Percentiles rank a stretch among this genome's conserved stretches.
Conservation (phyloP, 345 rosid species). For the Trapa bicornis region DNA sequence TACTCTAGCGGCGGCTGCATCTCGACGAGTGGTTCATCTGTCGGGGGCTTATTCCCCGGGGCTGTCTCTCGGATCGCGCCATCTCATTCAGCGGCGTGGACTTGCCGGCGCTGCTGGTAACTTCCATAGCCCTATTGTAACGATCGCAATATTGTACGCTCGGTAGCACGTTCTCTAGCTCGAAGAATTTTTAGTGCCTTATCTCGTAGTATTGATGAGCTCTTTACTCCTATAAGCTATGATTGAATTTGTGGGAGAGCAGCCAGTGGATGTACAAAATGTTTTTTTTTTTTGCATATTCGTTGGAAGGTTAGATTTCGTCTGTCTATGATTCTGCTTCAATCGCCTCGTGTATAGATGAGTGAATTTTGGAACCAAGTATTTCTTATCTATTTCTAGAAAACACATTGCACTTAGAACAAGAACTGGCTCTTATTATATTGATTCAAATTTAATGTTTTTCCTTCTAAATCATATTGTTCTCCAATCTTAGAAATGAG, state of each 20-base stretch:
- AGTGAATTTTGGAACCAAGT: neutral
- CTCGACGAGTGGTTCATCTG: constrained; percentile 28
- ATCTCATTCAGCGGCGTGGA: constrained; percentile 58
- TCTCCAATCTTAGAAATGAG: neutral
- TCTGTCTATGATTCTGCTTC: too few species aligned
- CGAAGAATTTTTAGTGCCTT: neutral
- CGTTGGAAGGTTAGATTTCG: neutral
- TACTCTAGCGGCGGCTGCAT: constrained; percentile 29
- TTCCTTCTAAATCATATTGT: neutral
- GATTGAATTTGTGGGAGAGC: neutral
- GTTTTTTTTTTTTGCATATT: neutral
- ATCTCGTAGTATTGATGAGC: neutral
- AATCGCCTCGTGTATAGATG: neutral
- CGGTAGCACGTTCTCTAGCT: neutral
- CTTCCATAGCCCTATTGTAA: neutral
- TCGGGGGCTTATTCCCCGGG: constrained; percentile 21
- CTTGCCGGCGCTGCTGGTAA: constrained; percentile 81
- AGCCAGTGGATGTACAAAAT: neutral
- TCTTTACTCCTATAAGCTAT: too few species aligned
- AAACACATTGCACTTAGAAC: neutral
- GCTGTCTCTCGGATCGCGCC: constrained; percentile 17
- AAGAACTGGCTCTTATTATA: neutral
- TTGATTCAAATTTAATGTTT: neutral
- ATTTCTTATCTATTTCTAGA: neutral
- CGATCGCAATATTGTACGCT: neutral